Base-by-base conservation (phyloP, 306 rosid genomes). In the Quillaja saponaria region DNA sequence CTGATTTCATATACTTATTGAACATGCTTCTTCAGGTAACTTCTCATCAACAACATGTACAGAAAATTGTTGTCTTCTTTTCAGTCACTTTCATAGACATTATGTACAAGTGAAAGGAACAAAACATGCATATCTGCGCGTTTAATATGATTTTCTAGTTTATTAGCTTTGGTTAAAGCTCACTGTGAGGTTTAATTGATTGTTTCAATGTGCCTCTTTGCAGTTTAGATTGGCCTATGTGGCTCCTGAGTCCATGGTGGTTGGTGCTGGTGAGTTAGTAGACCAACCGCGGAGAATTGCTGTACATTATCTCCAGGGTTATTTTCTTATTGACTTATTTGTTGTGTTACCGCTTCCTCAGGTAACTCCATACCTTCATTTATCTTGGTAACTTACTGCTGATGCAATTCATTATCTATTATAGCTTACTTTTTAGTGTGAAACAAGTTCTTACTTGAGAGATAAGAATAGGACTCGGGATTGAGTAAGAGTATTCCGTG, bases 171-270 rank as follows among this genome's bases (percentile, higher is more conserved):
- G 58, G 40, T 61, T 75, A 40, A 34, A 38, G 8, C 25, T 38
- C 49, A 64, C 13, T 44, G 13, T 61, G 44, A 42, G 21, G 49
- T 59, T 37, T 46, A 44, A 50, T 10, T 49, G 45, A 55, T 50
- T 44, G 49, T 10, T 49, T 9, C n/a, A 31, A 25, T 34, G 58
- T 74, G 7, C 28, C 64, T 49, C 19, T 64, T 69, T 70, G 66
- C 90, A 90, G 97, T 90, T 85, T 74, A 83, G 84, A 78, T 76
- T 90, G 82, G 97, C 97, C 48, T 90, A 77, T 73, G 94, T 90
- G 64, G 87, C 90, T 71, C 95, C 88, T 3, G 97, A 90, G 63
- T 71, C 97, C 0, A 73, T 64, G 64, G 94, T 87, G 51, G 87
- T 90, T 71, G 97, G 97, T 77, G 90, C 97, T 49, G 97, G 97